Evolutionary conservation across 768 basidiomycete genomes (phyloP).

Genomic region (Pleurotus djamor): DNA sequence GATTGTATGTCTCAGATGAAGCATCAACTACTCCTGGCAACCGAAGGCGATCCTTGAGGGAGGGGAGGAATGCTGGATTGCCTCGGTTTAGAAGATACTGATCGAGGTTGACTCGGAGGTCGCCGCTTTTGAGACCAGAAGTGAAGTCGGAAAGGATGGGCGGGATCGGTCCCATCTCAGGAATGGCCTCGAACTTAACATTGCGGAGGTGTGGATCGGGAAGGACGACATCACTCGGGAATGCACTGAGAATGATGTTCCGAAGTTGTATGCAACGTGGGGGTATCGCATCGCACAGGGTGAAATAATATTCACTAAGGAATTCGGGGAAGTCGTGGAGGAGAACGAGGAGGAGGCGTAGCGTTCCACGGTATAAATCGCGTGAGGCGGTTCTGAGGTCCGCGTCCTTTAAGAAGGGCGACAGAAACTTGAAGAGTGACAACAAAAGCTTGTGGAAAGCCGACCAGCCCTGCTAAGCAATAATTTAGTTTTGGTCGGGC

Average conservation of each 20-base stretch:
- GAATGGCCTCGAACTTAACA: conserved; percentile 69
- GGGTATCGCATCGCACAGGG: conserved; percentile 92
- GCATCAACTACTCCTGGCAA: conserved; percentile 43
- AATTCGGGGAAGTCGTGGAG: conserved; percentile 99
- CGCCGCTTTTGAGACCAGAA: conserved; percentile 74
- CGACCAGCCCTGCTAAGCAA: conserved; percentile 71
- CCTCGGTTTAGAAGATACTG: conserved; percentile 81
- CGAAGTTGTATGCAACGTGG: conserved; percentile 92
- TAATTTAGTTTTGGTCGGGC: conserved; percentile 8
- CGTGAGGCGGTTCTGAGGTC: conserved; percentile 79
- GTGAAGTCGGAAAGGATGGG: conserved; percentile 91
- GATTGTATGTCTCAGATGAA: conserved; percentile 69
- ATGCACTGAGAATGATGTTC: conserved; percentile 95
- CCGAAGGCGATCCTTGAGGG: conserved; percentile 76
- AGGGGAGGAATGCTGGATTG: conserved; percentile 66
- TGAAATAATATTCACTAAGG: conserved; percentile 94
- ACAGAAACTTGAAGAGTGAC: conserved; percentile 93
- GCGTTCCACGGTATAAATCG: conserved; percentile 86
- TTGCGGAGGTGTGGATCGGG: conserved; percentile 86
- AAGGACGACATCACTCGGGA: conserved; percentile 76
- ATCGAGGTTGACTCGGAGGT: conserved; percentile 79
- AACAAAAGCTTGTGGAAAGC: conserved; percentile 94
- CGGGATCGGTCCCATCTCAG: conserved; percentile 92
- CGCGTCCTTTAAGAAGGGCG: conserved; percentile 84
- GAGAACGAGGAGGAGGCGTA: conserved; percentile 90